Conservation (phyloP, 345 rosid species). For the Brassica juncea region DNA sequence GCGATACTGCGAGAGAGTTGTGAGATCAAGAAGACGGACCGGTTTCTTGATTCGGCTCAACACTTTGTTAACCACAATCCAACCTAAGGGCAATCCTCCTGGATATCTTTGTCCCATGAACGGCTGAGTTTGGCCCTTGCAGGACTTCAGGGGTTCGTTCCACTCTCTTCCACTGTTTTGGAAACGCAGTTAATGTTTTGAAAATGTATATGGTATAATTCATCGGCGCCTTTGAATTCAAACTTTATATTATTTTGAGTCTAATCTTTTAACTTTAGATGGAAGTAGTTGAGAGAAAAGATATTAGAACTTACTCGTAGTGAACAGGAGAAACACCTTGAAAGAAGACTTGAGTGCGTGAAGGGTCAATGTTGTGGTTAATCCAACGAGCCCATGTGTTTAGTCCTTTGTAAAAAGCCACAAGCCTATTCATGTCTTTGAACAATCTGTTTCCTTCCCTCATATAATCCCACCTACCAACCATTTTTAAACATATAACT, state of each 20-base stretch:
- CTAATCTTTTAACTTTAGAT: neutral
- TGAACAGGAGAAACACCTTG: conserved; percentile 88
- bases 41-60: conserved; percentile 69
- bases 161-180: conserved; percentile 73
- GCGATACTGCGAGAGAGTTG: conserved; percentile 59
- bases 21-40: conserved; percentile 69
- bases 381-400: conserved; percentile 98
- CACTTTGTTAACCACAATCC: conserved; percentile 72
- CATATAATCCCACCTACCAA: conserved; percentile 71
- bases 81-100: conserved; percentile 65
- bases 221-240: neutral
- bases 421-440: conserved; percentile 82
- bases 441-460: conserved; percentile 58
- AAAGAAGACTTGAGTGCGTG: conserved; percentile 74
- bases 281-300: neutral
- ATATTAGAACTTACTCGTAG: conserved; percentile 62
- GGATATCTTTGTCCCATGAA: conserved; percentile 65
- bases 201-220: neutral
- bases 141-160: conserved; percentile 60
- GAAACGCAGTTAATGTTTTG: neutral
- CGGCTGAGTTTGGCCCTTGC: conserved; percentile 64
- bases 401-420: conserved; percentile 81
- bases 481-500: neutral
- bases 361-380: conserved; percentile 55
- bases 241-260: neutral